phyloP scores from a whole-genome alignment of 2,329 filamentous ascomycete genomes.

The Pseudogymnoascus sp. region DNA sequence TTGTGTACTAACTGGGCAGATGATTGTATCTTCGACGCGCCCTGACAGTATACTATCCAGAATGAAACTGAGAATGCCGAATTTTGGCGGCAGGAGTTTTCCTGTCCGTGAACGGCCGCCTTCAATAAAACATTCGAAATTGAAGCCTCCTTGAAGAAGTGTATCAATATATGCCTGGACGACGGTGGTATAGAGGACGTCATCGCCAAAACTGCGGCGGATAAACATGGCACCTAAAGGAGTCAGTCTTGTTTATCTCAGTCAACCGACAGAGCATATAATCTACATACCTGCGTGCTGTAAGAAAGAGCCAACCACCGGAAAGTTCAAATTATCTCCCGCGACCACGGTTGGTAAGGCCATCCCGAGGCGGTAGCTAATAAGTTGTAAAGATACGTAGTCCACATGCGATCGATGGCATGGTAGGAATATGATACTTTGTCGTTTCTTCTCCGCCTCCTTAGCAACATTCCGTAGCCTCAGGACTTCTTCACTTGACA shows the following conservation, averaged over 20 bases:
- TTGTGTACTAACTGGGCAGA: conserved; percentile 93
- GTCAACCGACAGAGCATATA: neutral
- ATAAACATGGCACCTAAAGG: conserved; percentile 81
- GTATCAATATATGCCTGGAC: conserved; percentile 96
- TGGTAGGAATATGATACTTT: conserved; percentile 92
- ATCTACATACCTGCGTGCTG: conserved; percentile 67
- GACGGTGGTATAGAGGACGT: conserved; percentile 82
- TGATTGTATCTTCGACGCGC: conserved; percentile 80
- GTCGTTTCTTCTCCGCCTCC: conserved; percentile 75
- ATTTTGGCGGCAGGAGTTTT: conserved; percentile 89
- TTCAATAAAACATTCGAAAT: conserved; percentile 97
- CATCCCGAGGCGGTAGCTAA: conserved; percentile 89
- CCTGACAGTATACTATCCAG: conserved; percentile 85
- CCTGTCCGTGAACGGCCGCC: conserved; percentile 88
- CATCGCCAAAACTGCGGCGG: conserved; percentile 82
- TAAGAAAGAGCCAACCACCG: conserved; percentile 78
- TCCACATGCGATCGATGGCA: conserved; percentile 95
- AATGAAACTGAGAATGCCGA: conserved; percentile 87
- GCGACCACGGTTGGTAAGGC: conserved; percentile 87
- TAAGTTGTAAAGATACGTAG: conserved; percentile 89
- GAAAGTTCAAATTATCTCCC: conserved; percentile 94
- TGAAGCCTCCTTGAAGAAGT: conserved; percentile 80
- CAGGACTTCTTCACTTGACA: conserved; percentile 88
- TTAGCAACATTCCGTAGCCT: conserved; percentile 76
- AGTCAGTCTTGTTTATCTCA: conserved; percentile 7